Evolutionary conservation across 495 filamentous ascomycete species (phyloP).

Genomic region (Podospora sp.): DNA sequence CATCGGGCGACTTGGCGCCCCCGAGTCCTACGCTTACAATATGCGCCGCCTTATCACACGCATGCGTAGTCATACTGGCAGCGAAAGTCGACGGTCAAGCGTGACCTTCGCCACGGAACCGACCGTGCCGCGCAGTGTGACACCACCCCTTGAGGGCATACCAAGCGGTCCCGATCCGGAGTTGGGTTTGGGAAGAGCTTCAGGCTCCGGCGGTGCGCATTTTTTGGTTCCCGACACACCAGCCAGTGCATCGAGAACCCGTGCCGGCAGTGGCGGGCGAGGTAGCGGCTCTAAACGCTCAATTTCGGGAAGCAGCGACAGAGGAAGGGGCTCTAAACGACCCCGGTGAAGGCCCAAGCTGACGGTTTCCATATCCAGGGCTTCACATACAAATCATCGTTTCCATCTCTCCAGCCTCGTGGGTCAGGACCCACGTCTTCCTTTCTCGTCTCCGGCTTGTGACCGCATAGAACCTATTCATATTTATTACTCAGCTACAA

Average conservation of each 20-base stretch:
- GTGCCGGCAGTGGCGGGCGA: slow-evolving; percentile 13
- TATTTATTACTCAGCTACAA: background rate
- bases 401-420: background rate
- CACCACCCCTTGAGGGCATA: slow-evolving; percentile 21
- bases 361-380: background rate
- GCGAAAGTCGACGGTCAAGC: background rate
- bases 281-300: slow-evolving; percentile 26
- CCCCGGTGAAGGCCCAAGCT: slow-evolving; percentile 12
- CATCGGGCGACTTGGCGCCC: slow-evolving; percentile 32
- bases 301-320: slow-evolving; percentile 22
- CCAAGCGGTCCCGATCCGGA: background rate
- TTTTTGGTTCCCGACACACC: slow-evolving; percentile 29
- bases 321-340: slow-evolving; percentile 21
- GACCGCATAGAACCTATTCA: background rate
- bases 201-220: slow-evolving; percentile 10
- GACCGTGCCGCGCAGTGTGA: slow-evolving; percentile 20
- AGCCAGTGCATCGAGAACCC: slow-evolving; percentile 18
- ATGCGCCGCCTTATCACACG: slow-evolving; percentile 36
- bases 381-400: background rate
- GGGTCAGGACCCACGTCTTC: background rate
- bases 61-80: slow-evolving; percentile 32
- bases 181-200: background rate
- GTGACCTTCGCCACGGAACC: background rate
- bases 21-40: slow-evolving; percentile 32
- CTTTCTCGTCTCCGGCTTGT: background rate